These are phyloP conservation scores for Gracilaria caudata DNA, from an alignment of 23 red algal species.

Conservation along the genomic window DNA sequence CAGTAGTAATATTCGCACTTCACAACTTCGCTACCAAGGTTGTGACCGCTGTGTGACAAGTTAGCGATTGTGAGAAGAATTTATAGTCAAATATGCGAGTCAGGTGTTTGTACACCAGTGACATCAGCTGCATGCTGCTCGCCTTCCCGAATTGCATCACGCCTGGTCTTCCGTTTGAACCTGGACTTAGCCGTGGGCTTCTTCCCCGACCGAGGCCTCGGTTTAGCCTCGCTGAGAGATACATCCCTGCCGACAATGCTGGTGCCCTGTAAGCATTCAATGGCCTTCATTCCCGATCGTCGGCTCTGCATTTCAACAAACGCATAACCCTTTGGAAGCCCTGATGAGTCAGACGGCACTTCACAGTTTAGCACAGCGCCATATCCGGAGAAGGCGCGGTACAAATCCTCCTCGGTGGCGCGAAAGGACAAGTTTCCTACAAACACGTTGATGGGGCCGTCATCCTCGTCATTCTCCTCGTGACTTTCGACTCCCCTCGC, in stretches of 20 bases:
- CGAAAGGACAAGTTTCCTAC: slow-evolving; percentile 79
- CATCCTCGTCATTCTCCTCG: neutral
- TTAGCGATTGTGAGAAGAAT: neutral
- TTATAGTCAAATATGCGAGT: neutral
- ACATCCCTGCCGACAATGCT: slow-evolving; percentile 63
- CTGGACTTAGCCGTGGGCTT: neutral
- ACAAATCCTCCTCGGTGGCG: slow-evolving; percentile 66
- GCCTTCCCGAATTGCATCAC: neutral
- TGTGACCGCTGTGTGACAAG: neutral
- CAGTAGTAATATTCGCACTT: too few species aligned
- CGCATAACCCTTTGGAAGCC: slow-evolving; percentile 52
- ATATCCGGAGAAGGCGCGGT: slow-evolving; percentile 66
- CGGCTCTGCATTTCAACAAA: slow-evolving; percentile 74
- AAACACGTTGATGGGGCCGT: slow-evolving; percentile 54
- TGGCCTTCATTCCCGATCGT: slow-evolving; percentile 29
- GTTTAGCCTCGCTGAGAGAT: slow-evolving; percentile 41
- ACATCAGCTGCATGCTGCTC: neutral
- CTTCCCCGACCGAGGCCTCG: neutral
- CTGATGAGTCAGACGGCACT: slow-evolving; percentile 39
- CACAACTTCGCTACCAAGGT: too few species aligned
- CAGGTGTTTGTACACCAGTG: neutral
- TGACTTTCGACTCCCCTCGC: neutral
- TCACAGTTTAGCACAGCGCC: slow-evolving; percentile 60
- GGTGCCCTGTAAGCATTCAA: slow-evolving; percentile 42
- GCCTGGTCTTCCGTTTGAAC: neutral